Evolutionary conservation across 345 rosid species (phyloP).

Genomic region (Eucalyptus microcorys): DNA sequence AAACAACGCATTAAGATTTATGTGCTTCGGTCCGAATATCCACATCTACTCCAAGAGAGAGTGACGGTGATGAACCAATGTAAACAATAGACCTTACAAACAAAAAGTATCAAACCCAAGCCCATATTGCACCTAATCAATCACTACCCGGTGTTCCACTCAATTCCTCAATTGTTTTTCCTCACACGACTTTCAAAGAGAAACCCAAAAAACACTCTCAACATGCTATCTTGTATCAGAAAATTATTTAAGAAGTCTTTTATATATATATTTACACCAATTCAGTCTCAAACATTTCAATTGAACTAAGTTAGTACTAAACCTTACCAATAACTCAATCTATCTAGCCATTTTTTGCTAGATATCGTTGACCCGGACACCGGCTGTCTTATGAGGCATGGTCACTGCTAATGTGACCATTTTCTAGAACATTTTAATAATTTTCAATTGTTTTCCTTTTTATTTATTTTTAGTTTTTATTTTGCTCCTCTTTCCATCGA

Average conservation of each 20-base stretch:
- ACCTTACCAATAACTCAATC: too few species aligned
- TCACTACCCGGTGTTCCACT: not conserved
- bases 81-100: not conserved
- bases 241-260: too few species aligned
- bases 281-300: too few species aligned
- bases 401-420: fast-evolving
- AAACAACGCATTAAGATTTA: fast-evolving
- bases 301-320: too few species aligned
- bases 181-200: not conserved
- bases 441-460: too few species aligned
- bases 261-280: too few species aligned
- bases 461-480: too few species aligned
- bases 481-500: too few species aligned
- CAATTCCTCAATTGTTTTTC: not conserved
- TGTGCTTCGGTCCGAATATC: fast-evolving
- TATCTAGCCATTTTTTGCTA: too few species aligned
- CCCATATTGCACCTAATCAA: not conserved
- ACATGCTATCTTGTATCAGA: not conserved
- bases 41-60: not conserved
- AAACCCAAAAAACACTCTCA: not conserved
- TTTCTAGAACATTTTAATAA: too few species aligned
- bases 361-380: fast-evolving
- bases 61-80: not conserved
- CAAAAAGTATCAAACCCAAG: not conserved
- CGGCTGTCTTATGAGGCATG: fast-evolving